Conservation (phyloP, 1,139 yeast species). For the Taphrina confusa region DNA sequence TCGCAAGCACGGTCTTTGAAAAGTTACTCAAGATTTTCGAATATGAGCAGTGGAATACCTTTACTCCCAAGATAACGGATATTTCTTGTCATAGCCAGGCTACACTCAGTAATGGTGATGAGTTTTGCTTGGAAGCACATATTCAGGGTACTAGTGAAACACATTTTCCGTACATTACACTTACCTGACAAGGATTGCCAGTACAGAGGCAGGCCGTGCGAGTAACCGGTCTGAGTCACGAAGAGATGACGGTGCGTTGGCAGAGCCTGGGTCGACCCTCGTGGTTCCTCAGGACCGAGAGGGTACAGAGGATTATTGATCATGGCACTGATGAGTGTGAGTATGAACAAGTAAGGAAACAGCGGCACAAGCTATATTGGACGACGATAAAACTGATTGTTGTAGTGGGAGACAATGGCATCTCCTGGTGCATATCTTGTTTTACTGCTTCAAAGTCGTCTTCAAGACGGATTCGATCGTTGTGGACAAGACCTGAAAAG, state of each 20-base stretch:
- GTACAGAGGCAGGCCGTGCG: neutral
- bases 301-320: conserved; percentile 7
- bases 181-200: neutral
- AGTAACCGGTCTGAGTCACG: neutral
- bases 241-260: neutral
- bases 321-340: neutral
- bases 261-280: conserved; percentile 2
- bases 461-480: conserved; percentile 5
- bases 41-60: conserved; percentile 10
- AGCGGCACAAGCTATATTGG: no score
- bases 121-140: conserved; percentile 3
- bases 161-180: neutral
- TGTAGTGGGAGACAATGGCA: conserved; percentile 18
- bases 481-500: conserved; percentile 14
- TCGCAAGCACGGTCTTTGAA: neutral
- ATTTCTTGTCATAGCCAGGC: neutral
- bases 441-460: neutral
- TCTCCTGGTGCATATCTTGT: conserved; percentile 6
- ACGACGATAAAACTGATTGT: no score
- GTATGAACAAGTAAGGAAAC: conserved; percentile 4
- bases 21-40: neutral
- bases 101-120: neutral
- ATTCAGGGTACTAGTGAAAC: neutral
- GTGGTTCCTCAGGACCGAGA: conserved; percentile 8
- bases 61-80: neutral